Evolutionary conservation across 768 basidiomycete species (phyloP).

Genomic region (Boletus speciosus): DNA sequence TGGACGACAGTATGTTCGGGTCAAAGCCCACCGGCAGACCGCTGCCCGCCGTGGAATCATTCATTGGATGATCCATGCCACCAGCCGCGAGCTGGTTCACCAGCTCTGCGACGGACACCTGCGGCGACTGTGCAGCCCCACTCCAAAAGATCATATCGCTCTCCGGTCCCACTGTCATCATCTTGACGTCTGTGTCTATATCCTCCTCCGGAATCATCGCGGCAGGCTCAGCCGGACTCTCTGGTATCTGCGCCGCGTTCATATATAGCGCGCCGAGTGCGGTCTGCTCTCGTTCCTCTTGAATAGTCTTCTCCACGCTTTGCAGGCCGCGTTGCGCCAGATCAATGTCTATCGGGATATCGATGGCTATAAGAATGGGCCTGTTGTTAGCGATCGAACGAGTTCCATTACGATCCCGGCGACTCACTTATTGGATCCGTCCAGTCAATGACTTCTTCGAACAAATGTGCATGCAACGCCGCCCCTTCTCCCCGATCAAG

Average conservation of each 20-base stretch:
- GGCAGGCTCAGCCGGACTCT: constrained; percentile 69
- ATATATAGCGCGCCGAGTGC: constrained; percentile 76
- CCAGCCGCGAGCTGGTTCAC: constrained; percentile 59
- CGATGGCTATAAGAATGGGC: constrained; percentile 45
- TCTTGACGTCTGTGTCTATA: constrained; percentile 55
- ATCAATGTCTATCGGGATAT: constrained; percentile 58
- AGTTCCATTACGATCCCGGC: constrained; percentile 9
- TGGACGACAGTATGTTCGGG: constrained; percentile 38
- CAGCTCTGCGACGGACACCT: constrained; percentile 62
- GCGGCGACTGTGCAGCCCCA: constrained; percentile 30
- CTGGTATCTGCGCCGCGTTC: constrained; percentile 67
- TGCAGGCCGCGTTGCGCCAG: constrained; percentile 54
- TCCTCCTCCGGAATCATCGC: constrained; percentile 63
- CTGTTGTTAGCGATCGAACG: constrained; percentile 22
- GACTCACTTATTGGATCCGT: constrained; percentile 74
- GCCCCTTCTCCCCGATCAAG: constrained; percentile 87
- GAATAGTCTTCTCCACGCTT: constrained; percentile 65
- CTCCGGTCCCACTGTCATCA: constrained; percentile 70
- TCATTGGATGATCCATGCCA: constrained; percentile 39
- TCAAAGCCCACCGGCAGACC: constrained; percentile 40
- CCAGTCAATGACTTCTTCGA: constrained; percentile 88
- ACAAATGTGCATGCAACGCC: constrained; percentile 75
- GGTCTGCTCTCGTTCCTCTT: constrained; percentile 77
- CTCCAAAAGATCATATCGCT: constrained; percentile 66
- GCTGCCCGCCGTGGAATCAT: constrained; percentile 30